These are phyloP conservation scores for Seminavis robusta DNA, from an alignment of 108 stramenopile species.

Conservation along the genomic window DNA sequence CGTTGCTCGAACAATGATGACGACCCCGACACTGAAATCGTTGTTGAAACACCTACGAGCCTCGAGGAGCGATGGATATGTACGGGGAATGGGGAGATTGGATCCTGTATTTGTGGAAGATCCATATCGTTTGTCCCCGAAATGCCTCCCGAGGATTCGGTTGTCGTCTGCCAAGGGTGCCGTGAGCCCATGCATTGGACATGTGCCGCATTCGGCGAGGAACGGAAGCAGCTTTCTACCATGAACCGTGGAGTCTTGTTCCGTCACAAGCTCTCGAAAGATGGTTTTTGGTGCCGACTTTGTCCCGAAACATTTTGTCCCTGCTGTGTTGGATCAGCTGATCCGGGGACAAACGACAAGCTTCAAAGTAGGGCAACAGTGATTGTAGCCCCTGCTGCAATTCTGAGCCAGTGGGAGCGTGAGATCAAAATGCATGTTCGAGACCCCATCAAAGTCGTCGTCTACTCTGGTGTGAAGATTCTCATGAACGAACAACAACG, in stretches of 20 bases:
- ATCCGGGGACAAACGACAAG: slow-evolving; percentile 20
- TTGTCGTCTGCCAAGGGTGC: slow-evolving; percentile 31
- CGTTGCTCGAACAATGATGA: no score
- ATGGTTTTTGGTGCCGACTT: background rate
- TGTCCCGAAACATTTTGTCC: slow-evolving; percentile 28
- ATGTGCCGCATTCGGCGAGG: slow-evolving; percentile 26
- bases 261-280: background rate
- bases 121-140: slow-evolving; percentile 5
- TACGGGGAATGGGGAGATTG: slow-evolving; percentile 14
- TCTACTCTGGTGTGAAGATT: slow-evolving; percentile 61
- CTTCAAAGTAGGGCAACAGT: slow-evolving; percentile 59
- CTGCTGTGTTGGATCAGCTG: slow-evolving; percentile 36
- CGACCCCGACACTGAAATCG: no score
- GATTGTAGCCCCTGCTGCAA: slow-evolving; percentile 66
- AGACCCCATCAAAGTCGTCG: slow-evolving; percentile 37
- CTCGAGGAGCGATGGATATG: slow-evolving; percentile 13
- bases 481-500: slow-evolving; percentile 21
- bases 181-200: slow-evolving; percentile 28
- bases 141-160: background rate
- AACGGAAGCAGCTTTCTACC: background rate
- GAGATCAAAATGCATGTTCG: slow-evolving; percentile 57
- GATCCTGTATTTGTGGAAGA: slow-evolving; percentile 38
- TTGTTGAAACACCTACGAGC: no score
- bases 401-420: slow-evolving; percentile 63
- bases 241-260: background rate